Percentiles rank a stretch among this genome's conserved stretches.
Evolutionary conservation across 2,329 filamentous ascomycete species (phyloP).

Genomic region (Xylariaceae sp.): DNA sequence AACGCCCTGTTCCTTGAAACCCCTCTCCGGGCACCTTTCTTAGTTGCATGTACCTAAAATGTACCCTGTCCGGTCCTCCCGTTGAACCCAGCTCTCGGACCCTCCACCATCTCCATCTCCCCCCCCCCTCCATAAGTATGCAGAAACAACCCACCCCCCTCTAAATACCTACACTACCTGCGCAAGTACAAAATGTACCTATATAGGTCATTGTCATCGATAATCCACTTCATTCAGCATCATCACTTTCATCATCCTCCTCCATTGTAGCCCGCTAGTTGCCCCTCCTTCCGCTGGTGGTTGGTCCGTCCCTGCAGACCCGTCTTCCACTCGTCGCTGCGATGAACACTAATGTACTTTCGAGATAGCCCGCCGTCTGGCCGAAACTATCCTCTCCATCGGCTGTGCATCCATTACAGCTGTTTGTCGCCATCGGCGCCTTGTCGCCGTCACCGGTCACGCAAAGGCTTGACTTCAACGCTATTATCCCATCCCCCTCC

Average conservation of each 20-base stretch:
- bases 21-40: neutral
- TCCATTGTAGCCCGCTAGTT: constrained; percentile 10
- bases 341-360: constrained; percentile 22
- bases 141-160: no score
- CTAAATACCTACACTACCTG: neutral
- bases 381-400: constrained; percentile 12
- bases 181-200: neutral
- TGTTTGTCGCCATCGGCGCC: constrained; percentile 5
- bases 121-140: no score
- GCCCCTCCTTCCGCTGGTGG: constrained; percentile 21
- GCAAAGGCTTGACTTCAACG: constrained; percentile 15
- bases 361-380: constrained; percentile 9
- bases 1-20: neutral
- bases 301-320: constrained; percentile 25
- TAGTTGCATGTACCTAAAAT: no score
- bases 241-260: constrained; percentile 8
- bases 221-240: constrained; percentile 13
- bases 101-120: neutral
- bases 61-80: neutral
- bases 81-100: neutral
- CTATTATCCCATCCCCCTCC: neutral
- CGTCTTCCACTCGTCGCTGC: constrained; percentile 25
- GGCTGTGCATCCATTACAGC: constrained; percentile 10
- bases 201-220: constrained; percentile 11
- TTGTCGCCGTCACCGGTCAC: constrained; percentile 20